phyloP scores from a whole-genome alignment of 2,329 filamentous ascomycete species.

The Botrytis cinerea region DNA sequence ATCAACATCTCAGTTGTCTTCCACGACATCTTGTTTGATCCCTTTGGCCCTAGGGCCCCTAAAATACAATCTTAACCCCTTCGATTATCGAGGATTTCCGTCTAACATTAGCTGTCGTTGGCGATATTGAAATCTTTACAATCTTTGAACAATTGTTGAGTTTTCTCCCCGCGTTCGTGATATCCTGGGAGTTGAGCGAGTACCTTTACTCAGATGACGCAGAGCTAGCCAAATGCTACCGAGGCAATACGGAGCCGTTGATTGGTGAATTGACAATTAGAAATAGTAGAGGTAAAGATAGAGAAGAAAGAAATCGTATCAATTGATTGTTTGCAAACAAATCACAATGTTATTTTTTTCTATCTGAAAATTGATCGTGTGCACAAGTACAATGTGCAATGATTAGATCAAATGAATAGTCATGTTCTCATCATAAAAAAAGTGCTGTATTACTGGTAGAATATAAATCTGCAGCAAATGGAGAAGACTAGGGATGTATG shows the following conservation, averaged over 20 bases:
- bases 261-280: not conserved
- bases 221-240: slow-evolving; percentile 21
- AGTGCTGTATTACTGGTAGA: not conserved
- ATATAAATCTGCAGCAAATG: not conserved
- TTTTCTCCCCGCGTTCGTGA: slow-evolving; percentile 24
- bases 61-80: slow-evolving; percentile 29
- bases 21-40: slow-evolving; percentile 75
- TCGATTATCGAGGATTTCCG: slow-evolving; percentile 24
- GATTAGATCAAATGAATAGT: not conserved
- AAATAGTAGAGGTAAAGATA: not conserved
- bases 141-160: slow-evolving; percentile 12
- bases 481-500: not conserved
- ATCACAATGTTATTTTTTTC: not conserved
- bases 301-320: not conserved
- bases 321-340: slow-evolving; percentile 22
- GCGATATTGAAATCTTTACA: not conserved
- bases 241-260: slow-evolving; percentile 20
- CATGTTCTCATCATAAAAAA: not conserved
- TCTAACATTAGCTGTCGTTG: slow-evolving; percentile 29
- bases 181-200: slow-evolving; percentile 9
- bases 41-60: slow-evolving; percentile 39
- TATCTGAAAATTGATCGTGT: slow-evolving; percentile 13
- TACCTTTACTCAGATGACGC: slow-evolving; percentile 22
- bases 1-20: slow-evolving; percentile 87
- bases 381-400: not conserved